Conservation (phyloP, 371 early-diverging fungal genomes). For the Nosema muscidifuracis region DNA sequence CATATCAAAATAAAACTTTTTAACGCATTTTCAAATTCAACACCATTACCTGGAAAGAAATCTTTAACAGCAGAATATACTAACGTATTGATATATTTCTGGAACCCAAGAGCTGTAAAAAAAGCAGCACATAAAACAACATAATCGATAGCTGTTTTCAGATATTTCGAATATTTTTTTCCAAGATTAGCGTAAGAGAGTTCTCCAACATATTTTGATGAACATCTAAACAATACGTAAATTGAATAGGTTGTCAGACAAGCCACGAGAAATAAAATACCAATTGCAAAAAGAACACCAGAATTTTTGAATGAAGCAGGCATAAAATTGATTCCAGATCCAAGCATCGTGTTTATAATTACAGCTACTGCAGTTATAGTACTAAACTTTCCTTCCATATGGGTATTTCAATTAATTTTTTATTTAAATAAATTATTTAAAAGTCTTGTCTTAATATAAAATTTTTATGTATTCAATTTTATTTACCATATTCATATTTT, state of each 20-base stretch:
- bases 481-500: no score
- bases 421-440: no score
- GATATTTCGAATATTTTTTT: neutral
- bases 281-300: neutral
- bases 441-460: no score
- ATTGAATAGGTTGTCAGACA: neutral
- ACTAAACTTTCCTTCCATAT: neutral
- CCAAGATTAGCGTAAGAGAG: neutral
- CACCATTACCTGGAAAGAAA: neutral
- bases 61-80: neutral
- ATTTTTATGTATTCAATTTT: no score
- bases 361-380: neutral
- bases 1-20: neutral
- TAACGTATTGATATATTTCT: neutral
- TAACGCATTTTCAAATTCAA: neutral
- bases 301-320: neutral
- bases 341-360: neutral
- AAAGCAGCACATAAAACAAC: neutral
- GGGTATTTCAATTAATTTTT: neutral
- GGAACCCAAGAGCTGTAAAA: neutral
- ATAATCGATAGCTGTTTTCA: neutral
- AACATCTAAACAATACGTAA: neutral
- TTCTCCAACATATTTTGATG: neutral
- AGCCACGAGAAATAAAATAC: neutral
- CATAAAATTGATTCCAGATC: slow-evolving; percentile 3